Conservation (phyloP, 2,329 filamentous ascomycete species). For the Madurella mycetomatis region DNA sequence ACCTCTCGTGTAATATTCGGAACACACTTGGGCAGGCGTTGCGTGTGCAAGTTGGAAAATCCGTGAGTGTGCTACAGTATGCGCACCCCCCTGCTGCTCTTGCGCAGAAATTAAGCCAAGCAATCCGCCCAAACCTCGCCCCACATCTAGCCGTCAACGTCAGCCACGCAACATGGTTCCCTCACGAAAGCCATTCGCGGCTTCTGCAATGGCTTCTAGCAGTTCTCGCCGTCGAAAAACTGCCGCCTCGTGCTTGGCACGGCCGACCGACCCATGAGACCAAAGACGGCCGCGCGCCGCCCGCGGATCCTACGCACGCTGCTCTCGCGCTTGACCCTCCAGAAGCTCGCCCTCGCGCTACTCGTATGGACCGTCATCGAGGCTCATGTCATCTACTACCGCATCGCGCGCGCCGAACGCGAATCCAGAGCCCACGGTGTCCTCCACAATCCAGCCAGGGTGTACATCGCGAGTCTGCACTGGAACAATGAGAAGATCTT, state of each 20-base stretch:
- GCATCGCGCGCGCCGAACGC: conserved; percentile 20
- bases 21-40: too few relatives aligned
- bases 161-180: too few relatives aligned
- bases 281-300: conserved; percentile 3
- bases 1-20: too few relatives aligned
- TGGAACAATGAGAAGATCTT: conserved; percentile 62
- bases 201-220: conserved; percentile 6
- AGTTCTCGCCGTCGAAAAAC: neutral
- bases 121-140: too few relatives aligned
- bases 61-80: too few relatives aligned
- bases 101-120: too few relatives aligned
- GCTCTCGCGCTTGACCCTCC: conserved; percentile 19
- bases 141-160: too few relatives aligned
- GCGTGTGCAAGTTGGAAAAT: too few relatives aligned
- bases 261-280: neutral
- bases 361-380: conserved; percentile 25
- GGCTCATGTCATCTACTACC: conserved; percentile 24
- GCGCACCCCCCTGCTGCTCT: too few relatives aligned
- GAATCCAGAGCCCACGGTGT: conserved; percentile 8
- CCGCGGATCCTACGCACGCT: conserved; percentile 20
- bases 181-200: neutral
- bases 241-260: neutral
- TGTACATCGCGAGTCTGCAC: conserved; percentile 64
- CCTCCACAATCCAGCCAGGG: conserved; percentile 23
- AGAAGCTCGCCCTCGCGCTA: conserved; percentile 17